These are phyloP conservation scores for Waltergamsia citrina DNA, from an alignment of 2,329 filamentous ascomycete genomes.

Conservation along the genomic window DNA sequence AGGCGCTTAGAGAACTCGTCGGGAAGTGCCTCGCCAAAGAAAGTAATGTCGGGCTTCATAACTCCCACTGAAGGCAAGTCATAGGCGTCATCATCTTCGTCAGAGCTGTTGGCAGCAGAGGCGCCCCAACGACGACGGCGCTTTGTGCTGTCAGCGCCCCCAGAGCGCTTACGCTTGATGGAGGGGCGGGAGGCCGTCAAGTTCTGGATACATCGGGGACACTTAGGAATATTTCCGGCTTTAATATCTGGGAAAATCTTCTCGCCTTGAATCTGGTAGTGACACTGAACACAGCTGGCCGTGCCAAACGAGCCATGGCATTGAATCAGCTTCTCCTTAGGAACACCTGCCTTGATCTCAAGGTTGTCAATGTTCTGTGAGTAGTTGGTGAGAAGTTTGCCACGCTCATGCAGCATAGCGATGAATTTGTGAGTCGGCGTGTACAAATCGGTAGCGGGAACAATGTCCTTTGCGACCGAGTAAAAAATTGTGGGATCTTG, in stretches of 20 bases:
- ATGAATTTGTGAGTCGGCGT: conserved; percentile 95
- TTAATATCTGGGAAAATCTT: conserved; percentile 72
- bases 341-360: conserved; percentile 77
- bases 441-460: conserved; percentile 70
- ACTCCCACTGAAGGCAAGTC: conserved; percentile 60
- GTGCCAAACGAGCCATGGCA: conserved; percentile 96
- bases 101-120: conserved; percentile 24
- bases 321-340: conserved; percentile 75
- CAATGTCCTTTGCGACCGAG: conserved; percentile 79
- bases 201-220: conserved; percentile 56
- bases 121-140: conserved; percentile 17
- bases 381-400: conserved; percentile 91
- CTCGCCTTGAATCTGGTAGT: conserved; percentile 63
- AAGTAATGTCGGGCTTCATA: conserved; percentile 97
- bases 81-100: conserved; percentile 38
- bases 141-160: conserved; percentile 30
- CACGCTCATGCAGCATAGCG: conserved; percentile 74
- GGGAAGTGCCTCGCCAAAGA: conserved; percentile 82
- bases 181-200: conserved; percentile 24
- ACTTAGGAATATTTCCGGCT: conserved; percentile 67
- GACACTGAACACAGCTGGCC: conserved; percentile 79
- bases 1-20: conserved; percentile 74
- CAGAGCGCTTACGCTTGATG: conserved; percentile 29
- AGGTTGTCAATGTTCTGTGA: conserved; percentile 99
- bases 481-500: conserved; percentile 88